Conservation (phyloP, 2,329 filamentous ascomycete genomes). For the Apiospora pterosperma region DNA sequence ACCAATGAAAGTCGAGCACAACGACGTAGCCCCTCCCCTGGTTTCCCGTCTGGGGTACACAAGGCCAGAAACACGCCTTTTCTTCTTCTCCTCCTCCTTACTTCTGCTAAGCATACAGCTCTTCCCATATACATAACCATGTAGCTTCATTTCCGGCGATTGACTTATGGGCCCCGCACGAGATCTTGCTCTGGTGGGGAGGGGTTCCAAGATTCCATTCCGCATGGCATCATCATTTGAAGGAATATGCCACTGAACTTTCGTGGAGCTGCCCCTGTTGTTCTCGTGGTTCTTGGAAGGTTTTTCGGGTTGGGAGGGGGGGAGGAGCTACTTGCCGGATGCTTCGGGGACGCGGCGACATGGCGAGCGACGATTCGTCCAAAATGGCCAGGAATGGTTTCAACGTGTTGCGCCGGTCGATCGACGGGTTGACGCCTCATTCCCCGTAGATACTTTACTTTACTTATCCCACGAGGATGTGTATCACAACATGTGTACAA, state of each 20-base stretch:
- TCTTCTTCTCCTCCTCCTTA: neutral
- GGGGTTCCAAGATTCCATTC: neutral
- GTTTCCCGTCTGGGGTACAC: conserved; percentile 5
- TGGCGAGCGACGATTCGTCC: neutral
- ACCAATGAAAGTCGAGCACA: neutral
- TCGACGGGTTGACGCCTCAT: neutral
- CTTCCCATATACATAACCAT: neutral
- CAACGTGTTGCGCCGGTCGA: neutral
- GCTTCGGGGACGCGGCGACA: neutral
- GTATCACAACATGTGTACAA: neutral
- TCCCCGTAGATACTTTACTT: neutral
- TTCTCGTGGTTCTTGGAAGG: neutral
- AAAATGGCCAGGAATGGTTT: neutral
- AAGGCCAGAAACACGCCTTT: conserved; percentile 9
- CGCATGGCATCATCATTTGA: neutral
- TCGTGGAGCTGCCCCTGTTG: neutral
- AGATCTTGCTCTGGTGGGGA: neutral
- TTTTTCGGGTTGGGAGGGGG: neutral
- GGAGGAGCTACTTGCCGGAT: neutral
- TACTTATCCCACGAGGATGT: neutral
- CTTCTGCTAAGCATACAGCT: neutral
- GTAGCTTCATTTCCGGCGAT: neutral
- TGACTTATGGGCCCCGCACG: neutral
- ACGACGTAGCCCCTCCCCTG: neutral
- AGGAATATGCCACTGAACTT: neutral